phyloP scores from a whole-genome alignment of 192 early-diverging fungal genomes.

The Coemansia aciculifera region DNA sequence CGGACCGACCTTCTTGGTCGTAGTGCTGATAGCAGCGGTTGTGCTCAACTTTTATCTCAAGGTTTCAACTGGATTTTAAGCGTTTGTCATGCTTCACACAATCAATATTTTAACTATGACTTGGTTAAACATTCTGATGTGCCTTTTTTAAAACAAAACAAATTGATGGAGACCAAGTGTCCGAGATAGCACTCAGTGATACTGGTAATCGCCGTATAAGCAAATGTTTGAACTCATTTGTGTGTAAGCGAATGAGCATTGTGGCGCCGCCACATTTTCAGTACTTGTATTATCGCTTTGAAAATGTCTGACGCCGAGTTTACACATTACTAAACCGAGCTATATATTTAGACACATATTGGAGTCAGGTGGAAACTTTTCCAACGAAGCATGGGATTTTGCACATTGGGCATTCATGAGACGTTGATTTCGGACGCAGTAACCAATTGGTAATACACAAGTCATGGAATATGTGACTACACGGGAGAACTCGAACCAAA shows the following conservation, averaged over 20 bases:
- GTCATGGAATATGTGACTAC: conserved; percentile 66
- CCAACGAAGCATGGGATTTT: conserved; percentile 38
- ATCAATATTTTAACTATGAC: neutral
- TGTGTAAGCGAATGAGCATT: neutral
- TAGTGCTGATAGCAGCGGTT: conserved; percentile 65
- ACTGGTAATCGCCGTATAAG: too few relatives aligned
- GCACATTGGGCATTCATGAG: conserved; percentile 50
- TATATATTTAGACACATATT: conserved; percentile 12
- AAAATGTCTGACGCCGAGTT: neutral
- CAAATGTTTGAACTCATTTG: too few relatives aligned
- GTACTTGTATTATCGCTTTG: neutral
- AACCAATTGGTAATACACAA: conserved; percentile 60
- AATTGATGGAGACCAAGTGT: too few relatives aligned
- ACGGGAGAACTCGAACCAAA: conserved; percentile 61
- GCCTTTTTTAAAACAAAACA: too few relatives aligned
- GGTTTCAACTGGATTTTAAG: conserved; percentile 36
- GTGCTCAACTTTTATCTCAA: conserved; percentile 73
- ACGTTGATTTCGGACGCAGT: conserved; percentile 28
- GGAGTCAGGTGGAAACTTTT: conserved; percentile 21
- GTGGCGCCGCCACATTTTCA: neutral
- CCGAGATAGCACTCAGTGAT: too few relatives aligned
- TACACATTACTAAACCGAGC: neutral
- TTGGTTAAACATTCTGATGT: too few relatives aligned
- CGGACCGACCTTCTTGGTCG: conserved; percentile 71
- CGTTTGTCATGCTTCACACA: neutral